Base-by-base conservation (phyloP, 169 alveolate genomes). In the Cryptosporidium ubiquitum region DNA sequence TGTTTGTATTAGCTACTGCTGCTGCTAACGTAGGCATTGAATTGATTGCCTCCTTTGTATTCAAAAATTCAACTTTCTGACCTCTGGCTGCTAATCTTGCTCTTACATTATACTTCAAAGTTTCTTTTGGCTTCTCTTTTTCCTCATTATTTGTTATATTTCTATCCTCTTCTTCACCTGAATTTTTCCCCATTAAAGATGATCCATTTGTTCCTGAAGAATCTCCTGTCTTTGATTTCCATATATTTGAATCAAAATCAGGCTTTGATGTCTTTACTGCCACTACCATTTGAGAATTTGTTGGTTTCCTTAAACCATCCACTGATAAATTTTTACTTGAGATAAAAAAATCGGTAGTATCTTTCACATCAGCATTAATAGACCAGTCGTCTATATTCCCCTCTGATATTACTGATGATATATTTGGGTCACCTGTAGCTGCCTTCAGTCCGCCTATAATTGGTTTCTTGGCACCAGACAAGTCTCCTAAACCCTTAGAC, bases 41-140 rank as follows among this genome's bases (percentile, higher is more conserved):
- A 23, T 39, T 58, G 35, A 79, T 79, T 64, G 68, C 52, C 9
- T 79, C 89, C 26, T 61, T 58, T 40, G 89, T 69, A 79, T 40
- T 60, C 49, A 47, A 64, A 47, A 79, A 64, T 2, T 61, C 89
- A 60, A 79, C 89, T 29, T 79, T 79, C 33, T 79, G 79, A 12
- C 89, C 89, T 42, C 75, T 79, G 6, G 89, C 89, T n/a, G 89
- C 89, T n/a, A 79, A 31, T n/a, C 89, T 57, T 29, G 89, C 89
- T 61, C 89, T 79, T 23, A 79, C 64, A 64, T 79, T 79, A 61
- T 79, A 79, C 40, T 79, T 79, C 31, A 58, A 23, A 44, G 89
- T 61, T 61, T 79, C 89, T 39, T 79, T 79, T 9, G 75, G 79
- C 23, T 79, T 79, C 18, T 58, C 61, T 29, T 37, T 23, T 1